phyloP scores from a whole-genome alignment of 129 eudicot species.

The Flaveria robusta region DNA sequence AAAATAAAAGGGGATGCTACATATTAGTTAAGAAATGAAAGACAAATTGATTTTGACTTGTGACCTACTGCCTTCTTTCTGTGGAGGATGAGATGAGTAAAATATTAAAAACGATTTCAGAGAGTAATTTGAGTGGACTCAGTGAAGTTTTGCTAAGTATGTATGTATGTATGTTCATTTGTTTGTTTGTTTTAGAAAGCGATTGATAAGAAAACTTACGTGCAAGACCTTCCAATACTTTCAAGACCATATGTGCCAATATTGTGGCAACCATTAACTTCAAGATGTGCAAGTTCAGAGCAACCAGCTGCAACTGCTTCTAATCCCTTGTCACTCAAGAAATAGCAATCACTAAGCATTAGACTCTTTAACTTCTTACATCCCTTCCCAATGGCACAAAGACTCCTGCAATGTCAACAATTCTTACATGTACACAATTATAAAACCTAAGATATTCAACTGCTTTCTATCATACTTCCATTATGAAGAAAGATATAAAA shows the following conservation, averaged over 20 bases:
- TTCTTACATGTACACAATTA: constrained; percentile 14
- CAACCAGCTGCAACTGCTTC: constrained; percentile 94
- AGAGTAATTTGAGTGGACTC: no score
- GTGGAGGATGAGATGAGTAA: constrained; percentile 5
- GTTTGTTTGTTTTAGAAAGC: background rate
- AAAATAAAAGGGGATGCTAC: background rate
- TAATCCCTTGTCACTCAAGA: constrained; percentile 76
- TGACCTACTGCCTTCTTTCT: constrained; percentile 17
- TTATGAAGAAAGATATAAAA: background rate
- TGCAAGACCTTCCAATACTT: constrained; percentile 78
- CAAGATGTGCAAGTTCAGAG: constrained; percentile 86
- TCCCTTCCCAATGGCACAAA: constrained; percentile 83
- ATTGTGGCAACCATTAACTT: constrained; percentile 94
- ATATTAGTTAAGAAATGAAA: background rate
- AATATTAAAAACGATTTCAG: background rate
- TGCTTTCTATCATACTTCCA: constrained; percentile 3
- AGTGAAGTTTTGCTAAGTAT: no score
- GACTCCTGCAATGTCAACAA: constrained; percentile 58
- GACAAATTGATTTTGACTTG: background rate
- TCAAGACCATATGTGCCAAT: constrained; percentile 82
- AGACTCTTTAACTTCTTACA: constrained; percentile 75
- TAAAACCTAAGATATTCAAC: constrained; percentile 3
- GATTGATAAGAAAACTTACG: constrained; percentile 42
- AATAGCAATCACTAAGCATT: constrained; percentile 82
- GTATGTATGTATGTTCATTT: no score